A percentile compares a stretch with the other conserved stretches of the same genome.
Evolutionary conservation across 2,329 filamentous ascomycete species (phyloP).

Genomic region (Diplodia intermedia): DNA sequence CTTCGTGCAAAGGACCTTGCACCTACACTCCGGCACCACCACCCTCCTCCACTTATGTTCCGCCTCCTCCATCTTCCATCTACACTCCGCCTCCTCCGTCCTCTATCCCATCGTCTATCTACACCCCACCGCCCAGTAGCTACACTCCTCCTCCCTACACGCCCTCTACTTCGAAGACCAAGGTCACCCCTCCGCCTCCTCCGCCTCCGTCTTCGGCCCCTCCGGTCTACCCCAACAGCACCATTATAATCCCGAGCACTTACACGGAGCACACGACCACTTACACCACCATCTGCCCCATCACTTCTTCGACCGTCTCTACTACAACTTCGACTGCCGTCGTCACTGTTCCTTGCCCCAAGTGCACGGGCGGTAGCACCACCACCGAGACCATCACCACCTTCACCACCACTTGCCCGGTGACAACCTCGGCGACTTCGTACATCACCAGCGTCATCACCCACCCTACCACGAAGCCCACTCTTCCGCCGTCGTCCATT

Average conservation of each 20-base stretch:
- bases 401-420: constrained; percentile 23
- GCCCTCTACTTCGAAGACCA: constrained; percentile 1
- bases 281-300: constrained; percentile 35
- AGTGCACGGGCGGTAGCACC: constrained; percentile 24
- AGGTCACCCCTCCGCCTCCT: neutral
- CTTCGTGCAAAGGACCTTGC: constrained; percentile 31
- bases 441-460: constrained; percentile 23
- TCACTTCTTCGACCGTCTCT: constrained; percentile 34
- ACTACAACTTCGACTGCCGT: constrained; percentile 31
- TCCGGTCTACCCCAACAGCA: constrained; percentile 20
- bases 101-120: neutral
- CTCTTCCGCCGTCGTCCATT: neutral
- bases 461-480: constrained; percentile 1
- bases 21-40: constrained; percentile 5
- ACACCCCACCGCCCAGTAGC: neutral
- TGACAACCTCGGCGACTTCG: constrained; percentile 22
- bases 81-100: neutral
- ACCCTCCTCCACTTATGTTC: constrained; percentile 5
- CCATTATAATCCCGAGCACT: constrained; percentile 10
- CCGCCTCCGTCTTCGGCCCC: neutral
- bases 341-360: constrained; percentile 26
- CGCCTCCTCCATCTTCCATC: neutral
- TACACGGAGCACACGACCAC: constrained; percentile 24
- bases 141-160: constrained; percentile 4
- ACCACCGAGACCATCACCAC: constrained; percentile 16